These are phyloP conservation scores for Teunomyces funiuensis DNA, from an alignment of 805 yeast species.

Conservation along the genomic window DNA sequence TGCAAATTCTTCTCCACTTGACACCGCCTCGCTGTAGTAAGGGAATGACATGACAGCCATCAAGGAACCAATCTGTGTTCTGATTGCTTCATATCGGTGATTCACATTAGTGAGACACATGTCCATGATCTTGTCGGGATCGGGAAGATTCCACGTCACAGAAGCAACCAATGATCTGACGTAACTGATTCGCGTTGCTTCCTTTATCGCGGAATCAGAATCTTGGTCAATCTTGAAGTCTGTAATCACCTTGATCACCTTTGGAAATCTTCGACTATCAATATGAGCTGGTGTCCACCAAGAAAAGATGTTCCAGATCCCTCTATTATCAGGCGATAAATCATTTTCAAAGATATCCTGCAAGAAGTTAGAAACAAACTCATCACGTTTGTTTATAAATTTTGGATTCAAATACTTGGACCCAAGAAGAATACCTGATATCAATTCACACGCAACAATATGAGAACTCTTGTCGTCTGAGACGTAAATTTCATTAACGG, in stretches of 20 bases:
- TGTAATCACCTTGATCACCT: conserved; percentile 45
- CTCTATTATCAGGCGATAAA: conserved; percentile 69
- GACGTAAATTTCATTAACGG: conserved; percentile 52
- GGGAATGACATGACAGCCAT: conserved; percentile 48
- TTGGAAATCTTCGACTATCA: conserved; percentile 66
- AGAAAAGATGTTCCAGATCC: conserved; percentile 72
- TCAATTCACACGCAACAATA: conserved; percentile 68
- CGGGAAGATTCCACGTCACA: conserved; percentile 56
- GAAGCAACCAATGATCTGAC: conserved; percentile 50
- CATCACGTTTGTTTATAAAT: conserved; percentile 41
- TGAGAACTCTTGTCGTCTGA: conserved; percentile 74
- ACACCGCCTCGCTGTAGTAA: conserved; percentile 42
- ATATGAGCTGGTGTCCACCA: conserved; percentile 72
- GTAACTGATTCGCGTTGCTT: conserved; percentile 59
- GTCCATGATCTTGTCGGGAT: conserved; percentile 43
- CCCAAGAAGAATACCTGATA: conserved; percentile 60
- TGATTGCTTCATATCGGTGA: conserved; percentile 72
- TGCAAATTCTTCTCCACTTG: conserved; percentile 41
- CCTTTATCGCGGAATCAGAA: conserved; percentile 63
- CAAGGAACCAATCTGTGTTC: conserved; percentile 64
- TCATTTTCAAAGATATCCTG: conserved; percentile 50
- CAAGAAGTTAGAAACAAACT: conserved; percentile 46
- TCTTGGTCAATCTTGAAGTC: conserved; percentile 47
- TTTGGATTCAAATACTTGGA: conserved; percentile 42
- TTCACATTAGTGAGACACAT: conserved; percentile 49